These are phyloP conservation scores for Hordeum marinum DNA, from an alignment of 176 grass and related monocot species.

Conservation along the genomic window DNA sequence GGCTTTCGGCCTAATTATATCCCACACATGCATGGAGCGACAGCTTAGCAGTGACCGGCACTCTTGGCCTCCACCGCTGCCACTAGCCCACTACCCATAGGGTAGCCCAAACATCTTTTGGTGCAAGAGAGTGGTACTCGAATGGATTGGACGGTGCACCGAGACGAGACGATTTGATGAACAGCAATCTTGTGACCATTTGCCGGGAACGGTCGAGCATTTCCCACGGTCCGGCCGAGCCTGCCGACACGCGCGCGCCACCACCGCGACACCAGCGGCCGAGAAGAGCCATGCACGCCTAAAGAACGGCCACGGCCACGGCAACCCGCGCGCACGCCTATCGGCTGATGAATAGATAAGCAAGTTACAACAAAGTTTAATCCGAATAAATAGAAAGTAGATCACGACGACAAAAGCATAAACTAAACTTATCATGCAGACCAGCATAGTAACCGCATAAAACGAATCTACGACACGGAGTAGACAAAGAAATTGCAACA, in stretches of 20 bases:
- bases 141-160: too few species aligned
- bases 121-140: background rate
- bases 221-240: background rate
- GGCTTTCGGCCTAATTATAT: background rate
- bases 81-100: background rate
- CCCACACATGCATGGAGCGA: background rate
- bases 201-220: background rate
- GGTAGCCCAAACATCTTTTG: conserved; percentile 18
- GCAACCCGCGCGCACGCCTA: background rate
- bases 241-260: background rate
- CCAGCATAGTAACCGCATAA: too few species aligned
- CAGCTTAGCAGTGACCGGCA: too few species aligned
- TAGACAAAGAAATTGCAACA: too few species aligned
- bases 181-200: background rate
- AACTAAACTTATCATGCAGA: too few species aligned
- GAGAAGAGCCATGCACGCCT: background rate
- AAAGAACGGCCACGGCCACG: background rate
- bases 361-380: too few species aligned
- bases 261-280: conserved; percentile 1
- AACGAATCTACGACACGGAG: too few species aligned
- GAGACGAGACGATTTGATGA: background rate
- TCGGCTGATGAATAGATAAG: too few species aligned
- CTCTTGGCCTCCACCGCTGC: background rate
- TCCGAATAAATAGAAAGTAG: too few species aligned
- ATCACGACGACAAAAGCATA: too few species aligned